Evolutionary conservation across 805 yeast species (phyloP), one percentile per base, ranked within the genome.

Genomic region (Komagataella kurtzmanii): DNA sequence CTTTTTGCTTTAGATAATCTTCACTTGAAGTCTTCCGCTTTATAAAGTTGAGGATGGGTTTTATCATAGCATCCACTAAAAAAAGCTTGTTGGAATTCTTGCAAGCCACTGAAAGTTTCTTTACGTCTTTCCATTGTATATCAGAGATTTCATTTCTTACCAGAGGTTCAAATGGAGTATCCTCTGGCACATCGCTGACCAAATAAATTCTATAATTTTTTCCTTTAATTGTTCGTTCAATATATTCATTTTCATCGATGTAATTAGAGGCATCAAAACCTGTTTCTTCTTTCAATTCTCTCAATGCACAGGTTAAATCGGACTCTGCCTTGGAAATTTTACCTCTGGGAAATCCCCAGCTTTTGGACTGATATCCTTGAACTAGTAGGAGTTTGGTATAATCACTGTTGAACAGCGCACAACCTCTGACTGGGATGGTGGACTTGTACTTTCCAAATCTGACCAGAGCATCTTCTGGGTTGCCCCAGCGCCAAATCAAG

Each of bases 301-400:
- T 77, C 12, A 88, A 67, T 4, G 98, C 97, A 70, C 99, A 95
- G 51, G 78, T 81, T 5, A 80, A 75, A 65, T 93, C 99, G 14
- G 81, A 71, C 69, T 93, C 99, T 61, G 83, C 95, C 63, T 93
- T 90, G 44, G 95, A 87, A 53, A 93, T 93, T 66, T 93, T 93
- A 5, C 99, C 99, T 64, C 96, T 74, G 5, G 99, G 99, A 61
- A 93, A 93, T 6, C 96, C 85, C 98, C 98, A 93, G 1, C 85
- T 68, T 36, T 70, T 67, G 10, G 89, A 77, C 56, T 87, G 95
- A 49, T 82, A 81, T 3, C 97, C 97, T 61, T 87, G 82, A 4
- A 93, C 95, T 56, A 93, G 68, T 24, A 95, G 62, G 8, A 88
- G 71, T 61, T 86, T 88, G 52, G 81, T 77, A 70, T 88, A 64